Conservation (phyloP, 2,329 filamentous ascomycete genomes). For the Curvularia hawaiiensis region DNA sequence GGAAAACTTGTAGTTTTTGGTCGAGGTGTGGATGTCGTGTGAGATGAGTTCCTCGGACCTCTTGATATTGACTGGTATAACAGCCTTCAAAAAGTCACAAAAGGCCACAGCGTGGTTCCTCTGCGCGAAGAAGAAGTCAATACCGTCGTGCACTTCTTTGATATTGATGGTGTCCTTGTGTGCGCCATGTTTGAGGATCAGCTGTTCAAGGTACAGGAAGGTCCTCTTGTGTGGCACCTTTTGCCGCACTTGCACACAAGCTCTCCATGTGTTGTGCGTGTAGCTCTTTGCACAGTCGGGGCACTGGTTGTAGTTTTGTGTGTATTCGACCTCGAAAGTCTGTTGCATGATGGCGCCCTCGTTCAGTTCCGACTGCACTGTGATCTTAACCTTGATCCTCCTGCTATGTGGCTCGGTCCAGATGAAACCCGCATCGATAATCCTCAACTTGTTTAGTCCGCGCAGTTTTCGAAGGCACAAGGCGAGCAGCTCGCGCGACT, state of each 20-base stretch:
- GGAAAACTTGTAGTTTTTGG: conserved; percentile 92
- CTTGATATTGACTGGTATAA: conserved; percentile 78
- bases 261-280: conserved; percentile 94
- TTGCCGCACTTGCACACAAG: conserved; percentile 91
- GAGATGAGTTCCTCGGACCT: conserved; percentile 94
- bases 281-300: conserved; percentile 88
- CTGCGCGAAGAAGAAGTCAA: conserved; percentile 93
- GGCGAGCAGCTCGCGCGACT: conserved; percentile 91
- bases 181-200: conserved; percentile 92
- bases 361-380: conserved; percentile 76
- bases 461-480: conserved; percentile 87
- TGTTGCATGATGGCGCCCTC: conserved; percentile 81
- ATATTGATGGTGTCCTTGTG: conserved; percentile 90
- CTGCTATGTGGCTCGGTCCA: conserved; percentile 98
- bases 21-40: conserved; percentile 87
- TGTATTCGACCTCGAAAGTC: conserved; percentile 90
- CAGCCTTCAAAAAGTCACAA: conserved; percentile 85
- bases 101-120: conserved; percentile 92
- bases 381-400: conserved; percentile 92
- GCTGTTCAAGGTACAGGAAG: conserved; percentile 84
- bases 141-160: conserved; percentile 92
- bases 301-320: conserved; percentile 92
- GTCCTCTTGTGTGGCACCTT: conserved; percentile 96
- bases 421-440: conserved; percentile 94
- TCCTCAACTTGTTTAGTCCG: conserved; percentile 85